phyloP scores from a whole-genome alignment of 2,329 filamentous ascomycete species.

The Hypoxylon sp. region DNA sequence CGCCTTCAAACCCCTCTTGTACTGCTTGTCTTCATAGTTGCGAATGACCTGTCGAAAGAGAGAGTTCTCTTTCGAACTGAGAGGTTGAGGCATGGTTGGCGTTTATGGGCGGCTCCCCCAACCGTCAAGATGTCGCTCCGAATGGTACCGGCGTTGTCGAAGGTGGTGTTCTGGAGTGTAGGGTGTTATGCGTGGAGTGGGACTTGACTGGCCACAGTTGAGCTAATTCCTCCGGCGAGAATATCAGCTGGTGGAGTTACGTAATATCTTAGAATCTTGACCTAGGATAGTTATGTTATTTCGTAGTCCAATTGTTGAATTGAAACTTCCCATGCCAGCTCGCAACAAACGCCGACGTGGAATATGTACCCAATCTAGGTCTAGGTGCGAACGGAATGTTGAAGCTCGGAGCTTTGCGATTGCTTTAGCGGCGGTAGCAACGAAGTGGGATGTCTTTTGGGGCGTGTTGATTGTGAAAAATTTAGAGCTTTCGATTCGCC shows the following conservation, averaged over 20 bases:
- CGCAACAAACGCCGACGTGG: slow-evolving; percentile 6
- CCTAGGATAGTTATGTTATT: background rate
- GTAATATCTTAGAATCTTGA: slow-evolving; percentile 5
- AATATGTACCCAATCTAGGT: background rate
- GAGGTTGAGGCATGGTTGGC: slow-evolving; percentile 74
- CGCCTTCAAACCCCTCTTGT: slow-evolving; percentile 92
- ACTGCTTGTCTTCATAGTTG: slow-evolving; percentile 98
- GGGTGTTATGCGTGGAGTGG: slow-evolving; percentile 4
- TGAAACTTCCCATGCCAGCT: background rate
- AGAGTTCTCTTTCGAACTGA: slow-evolving; percentile 89
- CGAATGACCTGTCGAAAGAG: slow-evolving; percentile 96
- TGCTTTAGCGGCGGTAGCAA: slow-evolving; percentile 20
- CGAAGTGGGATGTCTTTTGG: slow-evolving; percentile 37
- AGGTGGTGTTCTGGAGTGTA: slow-evolving; percentile 2
- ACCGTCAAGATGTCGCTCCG: slow-evolving; percentile 19
- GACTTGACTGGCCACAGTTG: slow-evolving; percentile 19
- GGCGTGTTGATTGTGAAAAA: slow-evolving; percentile 20
- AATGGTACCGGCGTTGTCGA: slow-evolving; percentile 8
- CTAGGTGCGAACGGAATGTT: slow-evolving; percentile 17
- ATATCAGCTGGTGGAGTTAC: slow-evolving; percentile 8
- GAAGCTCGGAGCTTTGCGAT: slow-evolving; percentile 40
- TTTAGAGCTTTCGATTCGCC: slow-evolving; percentile 33
- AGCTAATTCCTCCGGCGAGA: slow-evolving; percentile 23
- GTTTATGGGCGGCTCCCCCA: slow-evolving; percentile 32
- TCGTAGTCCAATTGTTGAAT: background rate